A percentile compares a stretch with the other conserved stretches of the same genome.
phyloP scores from a whole-genome alignment of 2,329 filamentous ascomycete genomes.

The Geosmithia putterillii region DNA sequence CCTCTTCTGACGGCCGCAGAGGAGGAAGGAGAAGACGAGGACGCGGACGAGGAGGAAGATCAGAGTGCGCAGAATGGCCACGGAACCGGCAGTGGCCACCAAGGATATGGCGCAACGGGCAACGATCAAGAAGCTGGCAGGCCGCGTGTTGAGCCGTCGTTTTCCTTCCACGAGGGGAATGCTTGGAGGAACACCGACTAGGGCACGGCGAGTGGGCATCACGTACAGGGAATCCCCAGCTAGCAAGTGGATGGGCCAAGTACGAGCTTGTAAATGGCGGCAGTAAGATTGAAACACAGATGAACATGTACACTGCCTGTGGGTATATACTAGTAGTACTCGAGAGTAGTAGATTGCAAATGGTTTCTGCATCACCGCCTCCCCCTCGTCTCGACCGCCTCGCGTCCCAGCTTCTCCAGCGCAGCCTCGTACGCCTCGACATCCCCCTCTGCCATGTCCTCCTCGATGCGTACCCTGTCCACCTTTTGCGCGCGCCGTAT shows the following conservation, averaged over 20 bases:
- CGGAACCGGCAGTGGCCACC: background rate
- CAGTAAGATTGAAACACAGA: too few relatives aligned
- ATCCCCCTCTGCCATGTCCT: constrained; percentile 34
- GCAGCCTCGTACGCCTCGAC: constrained; percentile 40
- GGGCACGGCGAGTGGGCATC: too few relatives aligned
- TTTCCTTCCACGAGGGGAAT: constrained; percentile 10
- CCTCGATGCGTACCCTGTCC: constrained; percentile 31
- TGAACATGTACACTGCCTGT: too few relatives aligned
- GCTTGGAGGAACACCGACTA: constrained; percentile 9
- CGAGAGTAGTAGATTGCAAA: too few relatives aligned
- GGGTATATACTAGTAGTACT: too few relatives aligned
- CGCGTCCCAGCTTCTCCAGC: constrained; percentile 48
- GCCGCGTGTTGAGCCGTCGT: constrained; percentile 14
- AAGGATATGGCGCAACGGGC: constrained; percentile 9
- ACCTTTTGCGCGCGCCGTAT: constrained; percentile 31
- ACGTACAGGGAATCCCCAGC: too few relatives aligned
- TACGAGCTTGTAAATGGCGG: too few relatives aligned
- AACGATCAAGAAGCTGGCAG: constrained; percentile 4
- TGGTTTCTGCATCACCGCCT: background rate
- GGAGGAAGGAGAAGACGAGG: constrained; percentile 15
- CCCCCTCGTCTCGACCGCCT: constrained; percentile 28
- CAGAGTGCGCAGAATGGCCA: constrained; percentile 7
- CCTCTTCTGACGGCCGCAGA: constrained; percentile 14
- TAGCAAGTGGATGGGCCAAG: too few relatives aligned
- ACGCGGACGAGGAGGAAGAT: constrained; percentile 12